These are phyloP conservation scores for Balansia obtecta DNA, from an alignment of 2,329 filamentous ascomycete species.

Conservation along the genomic window DNA sequence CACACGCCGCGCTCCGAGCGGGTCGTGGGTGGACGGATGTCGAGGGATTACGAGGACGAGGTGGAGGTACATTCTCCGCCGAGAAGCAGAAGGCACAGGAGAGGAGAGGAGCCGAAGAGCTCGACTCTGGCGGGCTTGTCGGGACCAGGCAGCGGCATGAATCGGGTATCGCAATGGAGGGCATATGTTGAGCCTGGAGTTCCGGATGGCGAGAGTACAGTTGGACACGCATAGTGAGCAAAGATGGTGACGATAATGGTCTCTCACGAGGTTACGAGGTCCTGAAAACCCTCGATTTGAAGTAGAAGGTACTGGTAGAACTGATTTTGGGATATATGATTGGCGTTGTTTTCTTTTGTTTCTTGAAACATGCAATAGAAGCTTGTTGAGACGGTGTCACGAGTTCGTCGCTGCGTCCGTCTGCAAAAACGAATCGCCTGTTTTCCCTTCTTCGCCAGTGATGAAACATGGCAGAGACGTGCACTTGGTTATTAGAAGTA, in stretches of 20 bases:
- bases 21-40: conserved; percentile 14
- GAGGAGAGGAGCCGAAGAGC: conserved; percentile 19
- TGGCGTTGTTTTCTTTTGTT: too few relatives aligned
- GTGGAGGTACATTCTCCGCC: conserved; percentile 15
- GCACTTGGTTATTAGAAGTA: too few relatives aligned
- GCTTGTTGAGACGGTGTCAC: not conserved
- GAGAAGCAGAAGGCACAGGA: conserved; percentile 14
- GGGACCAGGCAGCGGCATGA: conserved; percentile 29
- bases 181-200: conserved; percentile 32
- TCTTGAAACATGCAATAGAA: too few relatives aligned
- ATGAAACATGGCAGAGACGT: too few relatives aligned
- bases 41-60: conserved; percentile 21
- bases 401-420: not conserved
- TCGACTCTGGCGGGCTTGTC: conserved; percentile 36
- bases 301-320: not conserved
- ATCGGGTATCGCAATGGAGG: conserved; percentile 36
- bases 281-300: not conserved
- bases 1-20: conserved; percentile 18
- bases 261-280: not conserved
- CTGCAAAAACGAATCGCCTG: too few relatives aligned
- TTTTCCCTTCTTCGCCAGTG: too few relatives aligned
- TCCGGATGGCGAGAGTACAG: conserved; percentile 20
- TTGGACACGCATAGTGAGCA: conserved; percentile 3
- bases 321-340: not conserved
- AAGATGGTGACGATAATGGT: not conserved